Conservation (phyloP, 768 basidiomycete species). For the Boletus fagicola region DNA sequence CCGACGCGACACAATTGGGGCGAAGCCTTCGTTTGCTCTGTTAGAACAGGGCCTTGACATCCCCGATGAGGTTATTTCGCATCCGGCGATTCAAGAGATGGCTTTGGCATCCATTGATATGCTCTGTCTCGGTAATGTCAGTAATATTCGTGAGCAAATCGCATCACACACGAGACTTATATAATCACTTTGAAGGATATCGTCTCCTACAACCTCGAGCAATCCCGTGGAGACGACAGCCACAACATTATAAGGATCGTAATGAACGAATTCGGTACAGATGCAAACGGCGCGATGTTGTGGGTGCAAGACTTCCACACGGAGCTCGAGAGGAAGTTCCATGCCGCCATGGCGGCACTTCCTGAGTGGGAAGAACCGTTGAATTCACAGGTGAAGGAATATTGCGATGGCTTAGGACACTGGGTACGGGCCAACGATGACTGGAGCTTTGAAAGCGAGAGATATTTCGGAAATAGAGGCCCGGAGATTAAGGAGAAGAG, state of each 20-base stretch:
- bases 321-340: slow-evolving; percentile 4
- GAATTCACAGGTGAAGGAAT: slow-evolving; percentile 42
- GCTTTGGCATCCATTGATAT: slow-evolving; percentile 31
- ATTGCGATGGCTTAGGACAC: slow-evolving; percentile 47
- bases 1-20: slow-evolving; percentile 36
- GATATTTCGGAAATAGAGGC: slow-evolving; percentile 7
- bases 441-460: slow-evolving; percentile 8
- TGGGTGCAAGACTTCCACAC: slow-evolving; percentile 14
- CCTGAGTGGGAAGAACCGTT: slow-evolving; percentile 43
- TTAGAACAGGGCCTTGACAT: slow-evolving; percentile 33
- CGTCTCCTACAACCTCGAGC: slow-evolving; percentile 34
- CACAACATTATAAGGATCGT: slow-evolving; percentile 49
- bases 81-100: slow-evolving; percentile 38
- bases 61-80: slow-evolving; percentile 40
- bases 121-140: slow-evolving; percentile 38
- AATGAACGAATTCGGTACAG: slow-evolving; percentile 39
- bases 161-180: neutral
- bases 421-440: slow-evolving; percentile 36
- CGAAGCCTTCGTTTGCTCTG: neutral
- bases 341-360: slow-evolving; percentile 15
- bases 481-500: slow-evolving; percentile 9
- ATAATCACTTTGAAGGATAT: slow-evolving; percentile 21
- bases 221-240: slow-evolving; percentile 24
- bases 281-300: slow-evolving; percentile 16
- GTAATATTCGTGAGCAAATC: neutral